These are phyloP conservation scores for Russula sp. DNA, from an alignment of 768 basidiomycete genomes.

Conservation along the genomic window DNA sequence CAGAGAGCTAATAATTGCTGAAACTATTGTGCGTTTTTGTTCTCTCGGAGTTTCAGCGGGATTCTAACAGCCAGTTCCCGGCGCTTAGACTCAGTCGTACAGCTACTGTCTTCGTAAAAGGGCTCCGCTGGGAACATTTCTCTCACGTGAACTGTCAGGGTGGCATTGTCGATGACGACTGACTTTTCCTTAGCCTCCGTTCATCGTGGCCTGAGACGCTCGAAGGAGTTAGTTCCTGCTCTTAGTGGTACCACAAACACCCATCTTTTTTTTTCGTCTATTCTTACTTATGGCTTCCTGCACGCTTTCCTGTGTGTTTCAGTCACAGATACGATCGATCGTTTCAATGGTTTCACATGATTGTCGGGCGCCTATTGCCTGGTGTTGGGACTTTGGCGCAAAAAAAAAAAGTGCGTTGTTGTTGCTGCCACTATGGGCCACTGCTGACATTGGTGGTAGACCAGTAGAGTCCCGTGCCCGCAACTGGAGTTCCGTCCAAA, in stretches of 20 bases:
- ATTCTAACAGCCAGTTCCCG: background rate
- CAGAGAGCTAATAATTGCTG: background rate
- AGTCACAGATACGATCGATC: background rate
- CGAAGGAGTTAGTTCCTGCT: background rate
- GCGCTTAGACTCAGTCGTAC: background rate
- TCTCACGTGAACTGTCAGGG: background rate
- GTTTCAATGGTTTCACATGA: background rate
- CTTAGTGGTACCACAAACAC: background rate
- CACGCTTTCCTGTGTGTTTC: background rate
- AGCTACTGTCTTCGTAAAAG: background rate
- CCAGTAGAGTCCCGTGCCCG: background rate
- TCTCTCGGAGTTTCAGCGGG: background rate
- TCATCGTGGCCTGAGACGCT: background rate
- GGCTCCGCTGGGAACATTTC: background rate
- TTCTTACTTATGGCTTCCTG: background rate
- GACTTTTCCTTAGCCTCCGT: background rate
- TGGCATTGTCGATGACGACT: background rate
- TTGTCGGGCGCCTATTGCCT: background rate
- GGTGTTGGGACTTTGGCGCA: background rate
- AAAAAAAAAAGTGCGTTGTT: background rate
- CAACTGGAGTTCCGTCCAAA: background rate
- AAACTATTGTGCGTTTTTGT: background rate
- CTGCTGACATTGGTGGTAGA: background rate
- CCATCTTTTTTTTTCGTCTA: background rate
- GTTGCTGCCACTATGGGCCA: background rate